These are phyloP conservation scores for Breviolum minutum DNA, from an alignment of 73 alveolate species.

Conservation along the genomic window DNA sequence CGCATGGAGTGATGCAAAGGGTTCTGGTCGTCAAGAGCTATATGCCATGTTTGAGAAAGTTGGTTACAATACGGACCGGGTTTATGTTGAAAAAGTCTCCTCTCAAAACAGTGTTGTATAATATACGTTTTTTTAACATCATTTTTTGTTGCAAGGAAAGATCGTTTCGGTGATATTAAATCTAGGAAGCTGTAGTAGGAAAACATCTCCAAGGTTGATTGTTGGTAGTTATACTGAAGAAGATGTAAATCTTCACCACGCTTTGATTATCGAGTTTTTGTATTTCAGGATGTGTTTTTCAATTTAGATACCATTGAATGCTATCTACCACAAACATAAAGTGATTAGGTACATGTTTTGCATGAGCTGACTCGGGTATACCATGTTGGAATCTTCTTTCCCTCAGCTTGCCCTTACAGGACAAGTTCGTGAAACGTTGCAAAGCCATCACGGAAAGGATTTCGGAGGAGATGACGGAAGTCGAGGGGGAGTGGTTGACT, in stretches of 20 bases:
- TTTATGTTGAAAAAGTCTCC: not conserved
- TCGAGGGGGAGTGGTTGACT: not conserved
- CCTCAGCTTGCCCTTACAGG: conserved; percentile 13
- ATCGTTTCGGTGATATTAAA: not conserved
- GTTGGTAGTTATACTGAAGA: too few relatives aligned
- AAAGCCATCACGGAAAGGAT: not conserved
- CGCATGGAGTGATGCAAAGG: not conserved
- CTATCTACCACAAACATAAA: too few relatives aligned
- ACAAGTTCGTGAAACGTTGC: not conserved
- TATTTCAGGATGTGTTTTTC: too few relatives aligned
- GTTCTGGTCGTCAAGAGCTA: not conserved
- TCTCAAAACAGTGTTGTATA: not conserved
- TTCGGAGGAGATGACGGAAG: not conserved
- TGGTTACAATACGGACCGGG: conserved; percentile 30
- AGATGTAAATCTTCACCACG: too few relatives aligned
- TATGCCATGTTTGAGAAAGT: conserved; percentile 29
- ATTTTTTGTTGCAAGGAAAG: not conserved
- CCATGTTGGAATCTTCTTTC: not conserved
- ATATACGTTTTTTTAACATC: not conserved
- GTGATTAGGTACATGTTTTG: too few relatives aligned
- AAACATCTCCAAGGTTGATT: too few relatives aligned
- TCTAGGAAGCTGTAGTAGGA: too few relatives aligned
- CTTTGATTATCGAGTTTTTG: too few relatives aligned
- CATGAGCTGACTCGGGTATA: not conserved
- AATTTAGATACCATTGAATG: too few relatives aligned